A percentile compares a stretch with the other conserved stretches of the same genome.
Conservation (phyloP, 1,284 basidiomycete genomes). For the Fomitopsis betulina region DNA sequence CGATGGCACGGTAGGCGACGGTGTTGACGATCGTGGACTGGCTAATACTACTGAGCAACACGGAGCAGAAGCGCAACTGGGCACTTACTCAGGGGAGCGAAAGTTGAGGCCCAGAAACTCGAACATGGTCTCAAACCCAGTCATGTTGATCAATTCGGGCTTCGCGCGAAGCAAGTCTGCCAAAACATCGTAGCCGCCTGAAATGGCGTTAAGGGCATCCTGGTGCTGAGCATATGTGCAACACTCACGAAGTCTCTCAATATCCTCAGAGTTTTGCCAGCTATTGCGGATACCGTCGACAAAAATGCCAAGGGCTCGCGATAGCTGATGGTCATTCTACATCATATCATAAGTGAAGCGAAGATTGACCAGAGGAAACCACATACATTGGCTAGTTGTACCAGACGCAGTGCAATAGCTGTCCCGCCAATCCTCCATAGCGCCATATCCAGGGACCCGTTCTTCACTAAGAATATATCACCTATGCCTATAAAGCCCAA, state of each 20-base stretch:
- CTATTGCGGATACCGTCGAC: conserved; percentile 75
- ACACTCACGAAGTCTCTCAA: conserved; percentile 75
- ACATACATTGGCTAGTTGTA: conserved; percentile 73
- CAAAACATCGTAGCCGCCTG: conserved; percentile 87
- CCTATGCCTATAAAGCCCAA: conserved; percentile 40
- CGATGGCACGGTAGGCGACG: conserved; percentile 78
- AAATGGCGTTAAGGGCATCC: background rate
- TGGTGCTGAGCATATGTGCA: background rate
- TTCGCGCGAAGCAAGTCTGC: conserved; percentile 73
- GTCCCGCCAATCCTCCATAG: conserved; percentile 86
- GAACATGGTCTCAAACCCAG: conserved; percentile 74
- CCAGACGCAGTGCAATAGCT: conserved; percentile 67
- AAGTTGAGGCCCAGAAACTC: conserved; percentile 84
- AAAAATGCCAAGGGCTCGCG: conserved; percentile 67
- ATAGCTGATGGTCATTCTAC: conserved; percentile 71
- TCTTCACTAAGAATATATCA: conserved; percentile 58
- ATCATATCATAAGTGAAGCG: conserved; percentile 2
- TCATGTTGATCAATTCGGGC: conserved; percentile 70
- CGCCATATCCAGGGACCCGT: conserved; percentile 67
- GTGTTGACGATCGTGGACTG: conserved; percentile 80
- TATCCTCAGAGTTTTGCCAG: conserved; percentile 92
- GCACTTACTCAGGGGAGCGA: conserved; percentile 68
- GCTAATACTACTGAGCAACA: conserved; percentile 34
- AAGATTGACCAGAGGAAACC: background rate
- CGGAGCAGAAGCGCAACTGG: background rate